A percentile compares a stretch with the other conserved stretches of the same genome.
Evolutionary conservation across 108 stramenopile species (phyloP).

Genomic region (Poteriospumella lacustris): DNA sequence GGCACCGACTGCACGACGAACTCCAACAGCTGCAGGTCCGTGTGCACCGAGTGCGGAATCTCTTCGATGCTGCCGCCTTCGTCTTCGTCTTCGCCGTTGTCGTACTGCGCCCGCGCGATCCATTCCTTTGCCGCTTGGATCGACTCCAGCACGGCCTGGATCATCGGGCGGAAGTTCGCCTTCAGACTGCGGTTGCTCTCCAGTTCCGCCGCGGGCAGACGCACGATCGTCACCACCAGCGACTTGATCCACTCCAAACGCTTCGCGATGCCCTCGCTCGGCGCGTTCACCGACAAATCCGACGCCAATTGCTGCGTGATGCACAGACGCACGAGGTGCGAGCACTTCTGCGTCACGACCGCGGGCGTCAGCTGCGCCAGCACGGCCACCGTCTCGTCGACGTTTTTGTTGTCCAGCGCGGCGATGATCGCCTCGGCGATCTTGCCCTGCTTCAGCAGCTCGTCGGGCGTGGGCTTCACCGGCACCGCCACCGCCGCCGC

Average conservation of each 20-base stretch:
- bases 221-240: not conserved
- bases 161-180: not conserved
- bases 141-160: not conserved
- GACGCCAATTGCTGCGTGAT: conserved; percentile 10
- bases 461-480: too few species aligned
- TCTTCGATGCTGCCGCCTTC: not conserved
- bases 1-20: not conserved
- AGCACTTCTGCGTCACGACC: not conserved
- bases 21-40: conserved; percentile 2
- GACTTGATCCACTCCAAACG: conserved; percentile 3
- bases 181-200: too few species aligned
- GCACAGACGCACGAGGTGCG: not conserved
- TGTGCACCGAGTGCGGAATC: not conserved
- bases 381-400: not conserved
- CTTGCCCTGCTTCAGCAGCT: not conserved
- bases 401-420: not conserved
- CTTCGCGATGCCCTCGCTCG: not conserved
- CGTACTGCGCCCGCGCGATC: not conserved
- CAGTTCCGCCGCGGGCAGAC: too few species aligned
- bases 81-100: not conserved
- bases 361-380: not conserved
- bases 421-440: not conserved
- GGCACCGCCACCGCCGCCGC: too few species aligned
- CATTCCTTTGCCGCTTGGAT: not conserved
- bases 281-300: not conserved